These are phyloP conservation scores for Paramecium biaurelia DNA, from an alignment of 73 alveolate species.

Conservation along the genomic window DNA sequence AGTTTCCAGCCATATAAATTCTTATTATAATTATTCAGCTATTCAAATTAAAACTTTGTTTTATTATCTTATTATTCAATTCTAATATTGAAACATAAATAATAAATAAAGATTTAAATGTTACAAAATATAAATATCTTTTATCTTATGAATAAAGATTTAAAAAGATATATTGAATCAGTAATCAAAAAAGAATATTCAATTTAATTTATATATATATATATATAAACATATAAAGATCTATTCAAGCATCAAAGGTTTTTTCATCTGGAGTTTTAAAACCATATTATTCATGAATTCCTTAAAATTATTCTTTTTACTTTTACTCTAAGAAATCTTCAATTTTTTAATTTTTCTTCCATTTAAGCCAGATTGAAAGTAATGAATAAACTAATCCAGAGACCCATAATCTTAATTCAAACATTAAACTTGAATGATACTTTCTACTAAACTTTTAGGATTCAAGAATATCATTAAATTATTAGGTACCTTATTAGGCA, in stretches of 20 bases:
- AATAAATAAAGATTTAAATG: too few relatives aligned
- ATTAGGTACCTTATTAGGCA: slow-evolving; percentile 43
- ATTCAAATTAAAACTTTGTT: not conserved
- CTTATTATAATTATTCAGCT: not conserved
- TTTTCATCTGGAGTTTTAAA: slow-evolving; percentile 52
- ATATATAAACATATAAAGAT: not conserved
- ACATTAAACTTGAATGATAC: slow-evolving; percentile 4
- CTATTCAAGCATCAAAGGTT: slow-evolving; percentile 59
- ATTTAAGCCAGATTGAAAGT: slow-evolving; percentile 27
- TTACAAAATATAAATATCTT: too few relatives aligned
- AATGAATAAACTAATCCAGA: slow-evolving; percentile 4
- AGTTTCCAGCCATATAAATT: slow-evolving; percentile 50
- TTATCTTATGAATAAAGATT: too few relatives aligned
- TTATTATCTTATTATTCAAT: not conserved
- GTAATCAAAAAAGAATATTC: too few relatives aligned
- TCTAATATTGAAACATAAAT: too few relatives aligned
- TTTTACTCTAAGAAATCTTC: slow-evolving; percentile 58
- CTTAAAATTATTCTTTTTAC: not conserved
- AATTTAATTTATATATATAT: too few relatives aligned
- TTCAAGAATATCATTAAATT: slow-evolving; percentile 5
- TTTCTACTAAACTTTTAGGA: slow-evolving; percentile 28
- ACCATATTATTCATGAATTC: slow-evolving; percentile 56
- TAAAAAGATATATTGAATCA: too few relatives aligned
- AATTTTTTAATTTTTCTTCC: slow-evolving; percentile 13
- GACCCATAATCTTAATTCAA: slow-evolving; percentile 58